phyloP scores from a whole-genome alignment of 1,139 yeast genomes.

The Magnusiomyces paraingens region DNA sequence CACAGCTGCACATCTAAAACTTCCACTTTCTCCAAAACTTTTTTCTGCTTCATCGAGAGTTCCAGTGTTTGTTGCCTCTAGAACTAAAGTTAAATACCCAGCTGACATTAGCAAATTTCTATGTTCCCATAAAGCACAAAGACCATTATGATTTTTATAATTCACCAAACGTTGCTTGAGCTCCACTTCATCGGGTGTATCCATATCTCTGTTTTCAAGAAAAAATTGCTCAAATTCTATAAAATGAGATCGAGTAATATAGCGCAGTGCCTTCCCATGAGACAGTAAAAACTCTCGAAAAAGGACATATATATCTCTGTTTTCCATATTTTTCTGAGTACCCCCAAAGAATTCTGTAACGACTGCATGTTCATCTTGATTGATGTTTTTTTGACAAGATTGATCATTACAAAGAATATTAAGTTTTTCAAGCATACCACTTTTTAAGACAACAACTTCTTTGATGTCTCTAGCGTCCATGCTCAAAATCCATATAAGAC shows the following conservation, averaged over 20 bases:
- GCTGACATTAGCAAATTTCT: too few species aligned
- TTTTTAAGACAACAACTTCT: background rate
- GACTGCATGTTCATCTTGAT: too few species aligned
- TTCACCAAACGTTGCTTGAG: too few species aligned
- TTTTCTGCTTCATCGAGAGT: too few species aligned
- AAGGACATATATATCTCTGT: background rate
- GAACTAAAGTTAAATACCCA: too few species aligned
- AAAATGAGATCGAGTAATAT: background rate
- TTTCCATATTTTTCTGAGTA: background rate
- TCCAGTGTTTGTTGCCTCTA: too few species aligned
- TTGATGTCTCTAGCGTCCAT: slow-evolving; percentile 4
- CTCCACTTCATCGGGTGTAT: too few species aligned
- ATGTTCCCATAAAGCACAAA: too few species aligned
- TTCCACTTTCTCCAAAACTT: too few species aligned
- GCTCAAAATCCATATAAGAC: background rate
- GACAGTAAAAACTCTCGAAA: background rate
- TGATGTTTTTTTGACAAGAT: too few species aligned
- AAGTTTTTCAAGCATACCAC: background rate
- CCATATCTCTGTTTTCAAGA: background rate
- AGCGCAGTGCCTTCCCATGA: background rate
- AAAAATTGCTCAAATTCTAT: background rate
- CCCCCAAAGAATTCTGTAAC: background rate
- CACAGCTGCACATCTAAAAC: background rate
- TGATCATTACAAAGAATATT: background rate
- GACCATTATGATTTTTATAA: too few species aligned